phyloP scores from a whole-genome alignment of 2,329 filamentous ascomycete genomes.

The Diaporthe vexans region DNA sequence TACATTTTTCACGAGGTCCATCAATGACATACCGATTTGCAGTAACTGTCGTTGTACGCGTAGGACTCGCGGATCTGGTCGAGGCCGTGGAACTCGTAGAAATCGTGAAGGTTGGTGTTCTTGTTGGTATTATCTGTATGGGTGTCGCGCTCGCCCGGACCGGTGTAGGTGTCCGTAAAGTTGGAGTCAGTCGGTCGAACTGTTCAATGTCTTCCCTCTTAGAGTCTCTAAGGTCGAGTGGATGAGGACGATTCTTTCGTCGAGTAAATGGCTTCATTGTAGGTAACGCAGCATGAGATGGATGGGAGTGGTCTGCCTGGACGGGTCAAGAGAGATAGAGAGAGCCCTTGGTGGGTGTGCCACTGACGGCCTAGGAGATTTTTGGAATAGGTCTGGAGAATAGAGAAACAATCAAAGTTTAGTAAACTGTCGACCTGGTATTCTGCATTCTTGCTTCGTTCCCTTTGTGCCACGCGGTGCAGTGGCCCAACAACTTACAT shows the following conservation, averaged over 20 bases:
- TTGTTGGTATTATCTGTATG: not conserved
- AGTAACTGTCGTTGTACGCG: not conserved
- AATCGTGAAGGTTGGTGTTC: not conserved
- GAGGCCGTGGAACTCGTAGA: not conserved
- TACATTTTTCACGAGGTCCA: too few species aligned
- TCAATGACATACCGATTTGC: not conserved
- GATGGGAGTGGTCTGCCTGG: not conserved
- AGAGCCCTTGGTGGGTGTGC: not conserved
- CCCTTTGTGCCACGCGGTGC: not conserved
- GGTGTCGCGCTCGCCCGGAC: not conserved
- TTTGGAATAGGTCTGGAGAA: not conserved
- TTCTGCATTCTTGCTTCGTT: not conserved
- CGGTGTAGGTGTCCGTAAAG: not conserved
- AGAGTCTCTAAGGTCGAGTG: not conserved
- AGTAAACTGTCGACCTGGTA: not conserved
- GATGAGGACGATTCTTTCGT: not conserved
- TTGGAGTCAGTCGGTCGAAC: not conserved
- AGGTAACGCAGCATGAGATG: too few species aligned
- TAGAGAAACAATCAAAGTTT: not conserved
- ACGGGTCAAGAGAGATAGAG: not conserved
- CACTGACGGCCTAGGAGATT: too few species aligned
- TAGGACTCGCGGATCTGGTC: not conserved
- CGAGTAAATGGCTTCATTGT: not conserved
- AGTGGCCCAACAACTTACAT: not conserved
- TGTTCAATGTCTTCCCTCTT: not conserved